Percentiles rank a stretch among this genome's conserved stretches.
Conservation (phyloP, 768 basidiomycete species). For the Plicaturopsis crispa region DNA sequence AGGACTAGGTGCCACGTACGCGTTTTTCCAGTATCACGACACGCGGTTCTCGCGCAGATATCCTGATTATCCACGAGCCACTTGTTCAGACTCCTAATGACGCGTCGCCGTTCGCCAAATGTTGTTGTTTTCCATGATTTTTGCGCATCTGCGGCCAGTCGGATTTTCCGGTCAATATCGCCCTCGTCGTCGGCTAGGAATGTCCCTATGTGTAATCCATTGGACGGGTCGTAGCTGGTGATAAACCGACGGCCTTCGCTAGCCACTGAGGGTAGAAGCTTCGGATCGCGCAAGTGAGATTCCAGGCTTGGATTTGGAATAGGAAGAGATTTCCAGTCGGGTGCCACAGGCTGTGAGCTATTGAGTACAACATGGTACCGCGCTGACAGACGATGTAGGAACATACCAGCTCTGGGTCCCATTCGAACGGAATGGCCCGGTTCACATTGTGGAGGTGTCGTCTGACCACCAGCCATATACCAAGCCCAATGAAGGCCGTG, state of each 20-base stretch:
- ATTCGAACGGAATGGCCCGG: slow-evolving; percentile 61
- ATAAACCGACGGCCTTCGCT: slow-evolving; percentile 57
- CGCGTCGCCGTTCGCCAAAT: slow-evolving; percentile 73
- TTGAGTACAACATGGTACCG: slow-evolving; percentile 10
- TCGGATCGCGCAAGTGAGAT: slow-evolving; percentile 52
- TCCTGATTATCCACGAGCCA: slow-evolving; percentile 95
- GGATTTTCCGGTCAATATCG: slow-evolving; percentile 73
- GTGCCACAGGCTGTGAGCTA: slow-evolving; percentile 43
- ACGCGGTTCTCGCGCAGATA: slow-evolving; percentile 76
- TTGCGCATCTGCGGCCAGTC: slow-evolving; percentile 58
- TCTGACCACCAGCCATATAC: slow-evolving; percentile 73
- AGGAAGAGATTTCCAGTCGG: slow-evolving; percentile 44
- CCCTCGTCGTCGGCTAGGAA: slow-evolving; percentile 63
- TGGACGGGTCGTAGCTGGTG: slow-evolving; percentile 90
- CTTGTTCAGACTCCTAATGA: slow-evolving; percentile 79
- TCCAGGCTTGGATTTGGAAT: slow-evolving; percentile 54
- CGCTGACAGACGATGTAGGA: no score
- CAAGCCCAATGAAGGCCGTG: slow-evolving; percentile 63
- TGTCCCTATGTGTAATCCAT: slow-evolving; percentile 74
- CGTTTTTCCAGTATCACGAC: slow-evolving; percentile 94
- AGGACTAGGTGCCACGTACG: slow-evolving; percentile 35
- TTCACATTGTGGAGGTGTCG: slow-evolving; percentile 71
- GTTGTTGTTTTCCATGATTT: slow-evolving; percentile 64
- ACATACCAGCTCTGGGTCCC: slow-evolving; percentile 18
- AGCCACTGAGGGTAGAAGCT: slow-evolving; percentile 42